These are phyloP conservation scores for Rubroboletus pulcherrimus DNA, from an alignment of 768 basidiomycete genomes.

Conservation along the genomic window DNA sequence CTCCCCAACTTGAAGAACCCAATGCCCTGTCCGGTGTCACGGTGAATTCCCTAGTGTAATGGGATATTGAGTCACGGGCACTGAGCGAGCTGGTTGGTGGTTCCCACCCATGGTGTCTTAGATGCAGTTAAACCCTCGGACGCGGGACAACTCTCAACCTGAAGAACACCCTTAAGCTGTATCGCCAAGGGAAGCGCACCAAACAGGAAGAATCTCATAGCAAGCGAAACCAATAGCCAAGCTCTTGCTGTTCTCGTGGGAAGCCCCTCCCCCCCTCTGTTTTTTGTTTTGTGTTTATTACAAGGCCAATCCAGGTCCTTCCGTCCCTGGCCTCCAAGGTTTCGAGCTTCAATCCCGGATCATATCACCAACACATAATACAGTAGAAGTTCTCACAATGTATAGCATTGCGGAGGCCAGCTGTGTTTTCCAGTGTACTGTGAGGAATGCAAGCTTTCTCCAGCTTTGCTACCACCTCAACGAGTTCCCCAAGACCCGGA, in stretches of 20 bases:
- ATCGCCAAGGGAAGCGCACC: no score
- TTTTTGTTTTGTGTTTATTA: no score
- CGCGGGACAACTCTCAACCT: not conserved
- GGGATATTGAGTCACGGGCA: not conserved
- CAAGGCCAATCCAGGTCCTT: not conserved
- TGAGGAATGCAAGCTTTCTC: no score
- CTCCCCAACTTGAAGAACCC: no score
- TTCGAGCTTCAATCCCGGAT: not conserved
- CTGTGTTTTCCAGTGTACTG: no score
- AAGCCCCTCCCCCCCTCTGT: no score
- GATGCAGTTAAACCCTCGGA: not conserved
- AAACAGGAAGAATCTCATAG: not conserved
- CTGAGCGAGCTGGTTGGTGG: not conserved
- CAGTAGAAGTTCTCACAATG: no score
- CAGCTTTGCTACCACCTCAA: no score
- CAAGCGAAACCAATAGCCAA: not conserved
- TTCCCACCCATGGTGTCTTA: not conserved
- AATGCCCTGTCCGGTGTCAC: no score
- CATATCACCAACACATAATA: not conserved
- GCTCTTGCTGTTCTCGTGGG: not conserved
- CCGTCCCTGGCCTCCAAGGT: not conserved
- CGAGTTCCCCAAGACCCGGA: no score
- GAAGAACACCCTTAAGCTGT: no score
- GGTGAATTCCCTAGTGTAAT: not conserved
- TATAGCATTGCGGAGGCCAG: no score